phyloP scores from a whole-genome alignment of 345 rosid genomes.

The Syzygium aromaticum region DNA sequence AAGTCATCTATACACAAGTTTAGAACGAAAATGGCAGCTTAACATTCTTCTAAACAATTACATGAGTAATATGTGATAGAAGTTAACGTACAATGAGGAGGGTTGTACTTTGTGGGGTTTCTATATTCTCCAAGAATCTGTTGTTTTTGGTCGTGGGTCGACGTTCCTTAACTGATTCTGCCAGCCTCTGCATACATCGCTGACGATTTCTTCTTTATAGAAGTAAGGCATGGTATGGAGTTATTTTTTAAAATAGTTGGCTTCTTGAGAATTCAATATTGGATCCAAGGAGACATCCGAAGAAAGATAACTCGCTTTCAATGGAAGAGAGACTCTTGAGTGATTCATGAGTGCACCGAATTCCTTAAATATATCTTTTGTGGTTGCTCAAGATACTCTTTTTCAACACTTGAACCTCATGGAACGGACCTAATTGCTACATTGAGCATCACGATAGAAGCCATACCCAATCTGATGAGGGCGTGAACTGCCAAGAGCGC shows the following conservation, averaged over 20 bases:
- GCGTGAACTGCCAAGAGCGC: neutral
- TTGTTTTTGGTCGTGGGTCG: neutral
- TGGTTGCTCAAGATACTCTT: neutral
- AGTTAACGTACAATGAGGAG: neutral
- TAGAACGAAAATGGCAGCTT: too few relatives aligned
- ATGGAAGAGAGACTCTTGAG: neutral
- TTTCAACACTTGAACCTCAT: neutral
- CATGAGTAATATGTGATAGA: neutral
- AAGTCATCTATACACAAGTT: neutral
- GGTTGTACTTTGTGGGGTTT: neutral
- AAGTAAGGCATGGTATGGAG: neutral
- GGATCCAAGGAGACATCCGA: neutral
- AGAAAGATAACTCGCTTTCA: accelerated
- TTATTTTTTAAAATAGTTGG: neutral
- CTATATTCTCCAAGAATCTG: neutral
- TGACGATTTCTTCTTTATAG: neutral
- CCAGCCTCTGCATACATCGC: neutral
- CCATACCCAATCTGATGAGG: neutral
- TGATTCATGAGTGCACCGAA: too few relatives aligned
- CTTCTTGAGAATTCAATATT: neutral
- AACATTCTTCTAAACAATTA: too few relatives aligned
- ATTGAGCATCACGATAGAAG: neutral
- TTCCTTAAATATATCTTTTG: neutral
- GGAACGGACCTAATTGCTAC: neutral
- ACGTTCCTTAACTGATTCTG: neutral